Evolutionary conservation across 2,329 filamentous ascomycete species (phyloP).

Genomic region (Apiospora rasikravindrae): DNA sequence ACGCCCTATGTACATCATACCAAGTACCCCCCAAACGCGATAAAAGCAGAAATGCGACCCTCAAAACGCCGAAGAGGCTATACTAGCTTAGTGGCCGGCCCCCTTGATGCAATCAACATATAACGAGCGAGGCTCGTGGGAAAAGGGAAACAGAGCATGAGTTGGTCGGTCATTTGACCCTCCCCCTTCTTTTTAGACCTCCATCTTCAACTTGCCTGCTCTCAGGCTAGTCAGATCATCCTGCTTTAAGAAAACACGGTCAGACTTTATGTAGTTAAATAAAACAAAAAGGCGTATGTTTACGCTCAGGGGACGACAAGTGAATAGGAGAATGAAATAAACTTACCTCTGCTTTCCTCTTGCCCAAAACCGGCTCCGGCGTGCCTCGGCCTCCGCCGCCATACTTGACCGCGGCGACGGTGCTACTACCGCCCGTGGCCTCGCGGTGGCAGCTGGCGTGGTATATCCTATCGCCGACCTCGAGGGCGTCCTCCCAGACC

Average conservation of each 20-base stretch:
- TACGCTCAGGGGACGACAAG: not conserved
- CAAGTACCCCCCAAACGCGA: not conserved
- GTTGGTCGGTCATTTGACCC: not conserved
- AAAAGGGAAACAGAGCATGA: not conserved
- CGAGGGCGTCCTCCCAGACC: slow-evolving; percentile 90
- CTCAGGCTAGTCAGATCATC: slow-evolving; percentile 26
- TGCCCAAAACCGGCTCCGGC: slow-evolving; percentile 71
- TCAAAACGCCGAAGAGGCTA: slow-evolving; percentile 6
- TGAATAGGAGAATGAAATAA: slow-evolving; percentile 20
- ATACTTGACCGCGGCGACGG: slow-evolving; percentile 27
- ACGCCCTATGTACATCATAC: not conserved
- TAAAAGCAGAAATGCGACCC: slow-evolving; percentile 2
- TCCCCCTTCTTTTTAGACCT: not conserved
- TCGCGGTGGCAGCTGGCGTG: slow-evolving; percentile 91
- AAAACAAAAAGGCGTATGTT: not conserved
- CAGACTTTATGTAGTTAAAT: not conserved
- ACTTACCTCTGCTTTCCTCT: slow-evolving; percentile 75
- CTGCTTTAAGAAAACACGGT: slow-evolving; percentile 28
- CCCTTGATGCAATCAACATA: not conserved
- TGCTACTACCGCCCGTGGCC: slow-evolving; percentile 56
- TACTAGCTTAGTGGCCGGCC: not conserved
- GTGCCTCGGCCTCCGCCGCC: slow-evolving; percentile 50
- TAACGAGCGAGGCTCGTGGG: not conserved
- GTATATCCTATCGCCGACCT: slow-evolving; percentile 79
- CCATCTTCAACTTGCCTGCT: slow-evolving; percentile 23